These are phyloP conservation scores for Capronia epimyces DNA, from an alignment of 2,329 filamentous ascomycete genomes.

Conservation along the genomic window DNA sequence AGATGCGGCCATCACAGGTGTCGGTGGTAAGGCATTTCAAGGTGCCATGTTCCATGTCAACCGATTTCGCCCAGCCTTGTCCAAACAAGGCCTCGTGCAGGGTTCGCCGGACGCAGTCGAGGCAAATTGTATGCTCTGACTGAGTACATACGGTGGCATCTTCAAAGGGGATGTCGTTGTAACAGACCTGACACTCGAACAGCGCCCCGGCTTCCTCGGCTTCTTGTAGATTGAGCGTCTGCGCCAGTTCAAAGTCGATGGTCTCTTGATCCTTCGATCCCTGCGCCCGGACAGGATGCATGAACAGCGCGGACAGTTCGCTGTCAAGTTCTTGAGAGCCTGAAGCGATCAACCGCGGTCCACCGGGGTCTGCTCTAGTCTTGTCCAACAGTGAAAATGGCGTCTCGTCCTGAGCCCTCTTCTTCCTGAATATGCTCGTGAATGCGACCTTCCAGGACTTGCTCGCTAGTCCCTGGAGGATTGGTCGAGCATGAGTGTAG, in stretches of 20 bases:
- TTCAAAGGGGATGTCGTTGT: slow-evolving; percentile 45
- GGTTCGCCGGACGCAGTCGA: slow-evolving; percentile 74
- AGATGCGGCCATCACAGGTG: slow-evolving; percentile 68
- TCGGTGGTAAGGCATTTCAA: slow-evolving; percentile 75
- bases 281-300: slow-evolving; percentile 36
- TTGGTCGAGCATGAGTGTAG: slow-evolving; percentile 41
- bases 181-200: slow-evolving; percentile 47
- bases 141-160: slow-evolving; percentile 44
- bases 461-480: slow-evolving; percentile 39
- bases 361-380: slow-evolving; percentile 25
- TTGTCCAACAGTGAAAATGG: slow-evolving; percentile 40
- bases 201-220: slow-evolving; percentile 39
- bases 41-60: slow-evolving; percentile 66
- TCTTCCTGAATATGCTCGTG: slow-evolving; percentile 40
- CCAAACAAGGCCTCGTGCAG: slow-evolving; percentile 86
- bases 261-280: slow-evolving; percentile 36
- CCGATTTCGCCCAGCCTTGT: slow-evolving; percentile 80
- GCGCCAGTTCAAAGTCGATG: slow-evolving; percentile 37
- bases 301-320: slow-evolving; percentile 38
- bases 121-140: slow-evolving; percentile 43
- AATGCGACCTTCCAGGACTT: slow-evolving; percentile 43
- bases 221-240: slow-evolving; percentile 40
- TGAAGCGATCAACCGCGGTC: slow-evolving; percentile 38
- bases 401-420: slow-evolving; percentile 38
- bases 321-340: slow-evolving; percentile 41